phyloP scores from a whole-genome alignment of 2,329 filamentous ascomycete genomes.

The Tolypocladium cylindrosporum region DNA sequence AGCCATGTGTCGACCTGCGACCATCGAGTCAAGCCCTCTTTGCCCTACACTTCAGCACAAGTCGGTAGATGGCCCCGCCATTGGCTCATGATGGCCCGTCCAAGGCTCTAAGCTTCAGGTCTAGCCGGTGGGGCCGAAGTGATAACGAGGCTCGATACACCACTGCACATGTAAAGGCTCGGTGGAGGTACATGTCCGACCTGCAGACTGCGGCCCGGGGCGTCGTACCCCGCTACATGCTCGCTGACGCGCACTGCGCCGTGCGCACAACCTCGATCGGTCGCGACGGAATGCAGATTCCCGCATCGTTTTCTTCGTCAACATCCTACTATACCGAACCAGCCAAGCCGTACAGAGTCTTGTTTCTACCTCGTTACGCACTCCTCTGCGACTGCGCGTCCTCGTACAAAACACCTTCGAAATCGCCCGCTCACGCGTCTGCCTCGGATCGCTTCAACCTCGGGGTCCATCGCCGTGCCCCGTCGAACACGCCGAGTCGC shows the following conservation, averaged over 20 bases:
- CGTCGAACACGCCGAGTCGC: neutral
- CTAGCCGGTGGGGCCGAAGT: neutral
- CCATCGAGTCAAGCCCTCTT: conserved; percentile 5
- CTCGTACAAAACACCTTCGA: neutral
- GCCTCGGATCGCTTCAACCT: neutral
- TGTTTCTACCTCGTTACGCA: neutral
- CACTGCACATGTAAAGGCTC: neutral
- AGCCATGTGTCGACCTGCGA: conserved; percentile 1
- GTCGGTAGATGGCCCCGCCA: conserved; percentile 10
- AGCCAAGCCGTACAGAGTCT: neutral
- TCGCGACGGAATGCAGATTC: neutral
- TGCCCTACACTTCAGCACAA: conserved; percentile 14
- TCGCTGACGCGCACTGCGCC: conserved; percentile 9
- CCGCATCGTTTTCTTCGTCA: neutral
- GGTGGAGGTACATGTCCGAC: neutral
- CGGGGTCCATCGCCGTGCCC: neutral
- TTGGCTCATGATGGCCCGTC: conserved; percentile 11
- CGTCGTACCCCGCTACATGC: neutral
- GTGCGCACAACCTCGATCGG: conserved; percentile 3
- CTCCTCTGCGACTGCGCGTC: too few species aligned
- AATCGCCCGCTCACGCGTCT: conserved; percentile 8
- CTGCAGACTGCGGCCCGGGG: neutral
- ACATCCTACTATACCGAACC: neutral
- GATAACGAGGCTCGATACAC: neutral
- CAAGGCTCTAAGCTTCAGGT: neutral